phyloP scores from a whole-genome alignment of 768 basidiomycete species.

The Pisolithus albus region DNA sequence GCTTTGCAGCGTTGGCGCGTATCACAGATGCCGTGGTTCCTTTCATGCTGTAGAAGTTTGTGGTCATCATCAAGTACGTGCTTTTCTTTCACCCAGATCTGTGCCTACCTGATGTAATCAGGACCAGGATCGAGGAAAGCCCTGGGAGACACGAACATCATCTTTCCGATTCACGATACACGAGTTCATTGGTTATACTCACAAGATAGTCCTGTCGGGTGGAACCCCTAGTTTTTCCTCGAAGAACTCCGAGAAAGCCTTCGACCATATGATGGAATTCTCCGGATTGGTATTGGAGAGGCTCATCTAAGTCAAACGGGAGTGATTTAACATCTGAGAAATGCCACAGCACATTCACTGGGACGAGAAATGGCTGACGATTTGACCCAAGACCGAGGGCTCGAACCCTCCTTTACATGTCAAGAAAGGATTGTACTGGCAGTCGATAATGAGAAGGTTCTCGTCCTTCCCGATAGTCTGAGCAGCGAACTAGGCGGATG shows the following conservation, averaged over 20 bases:
- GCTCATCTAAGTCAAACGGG: slow-evolving; percentile 37
- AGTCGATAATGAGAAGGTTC: slow-evolving; percentile 44
- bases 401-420: slow-evolving; percentile 59
- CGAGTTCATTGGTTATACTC: neutral
- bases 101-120: slow-evolving; percentile 18
- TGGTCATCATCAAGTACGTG: neutral
- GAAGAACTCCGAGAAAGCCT: slow-evolving; percentile 48
- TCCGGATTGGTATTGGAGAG: slow-evolving; percentile 47
- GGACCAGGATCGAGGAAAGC: slow-evolving; percentile 22
- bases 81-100: neutral
- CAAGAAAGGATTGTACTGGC: slow-evolving; percentile 52
- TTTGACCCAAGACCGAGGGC: slow-evolving; percentile 51
- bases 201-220: slow-evolving; percentile 58
- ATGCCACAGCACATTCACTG: neutral
- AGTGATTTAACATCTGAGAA: neutral
- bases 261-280: slow-evolving; percentile 48
- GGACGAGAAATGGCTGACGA: slow-evolving; percentile 38
- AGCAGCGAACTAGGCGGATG: slow-evolving; percentile 40
- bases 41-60: slow-evolving; percentile 2
- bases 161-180: neutral
- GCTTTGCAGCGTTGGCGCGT: neutral
- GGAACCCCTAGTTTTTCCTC: slow-evolving; percentile 44
- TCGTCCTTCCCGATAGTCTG: slow-evolving; percentile 50
- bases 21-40: slow-evolving; percentile 9
- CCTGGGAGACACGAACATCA: slow-evolving; percentile 6